Conservation (phyloP, 192 early-diverging fungal genomes). For the Coemansia sp. region DNA sequence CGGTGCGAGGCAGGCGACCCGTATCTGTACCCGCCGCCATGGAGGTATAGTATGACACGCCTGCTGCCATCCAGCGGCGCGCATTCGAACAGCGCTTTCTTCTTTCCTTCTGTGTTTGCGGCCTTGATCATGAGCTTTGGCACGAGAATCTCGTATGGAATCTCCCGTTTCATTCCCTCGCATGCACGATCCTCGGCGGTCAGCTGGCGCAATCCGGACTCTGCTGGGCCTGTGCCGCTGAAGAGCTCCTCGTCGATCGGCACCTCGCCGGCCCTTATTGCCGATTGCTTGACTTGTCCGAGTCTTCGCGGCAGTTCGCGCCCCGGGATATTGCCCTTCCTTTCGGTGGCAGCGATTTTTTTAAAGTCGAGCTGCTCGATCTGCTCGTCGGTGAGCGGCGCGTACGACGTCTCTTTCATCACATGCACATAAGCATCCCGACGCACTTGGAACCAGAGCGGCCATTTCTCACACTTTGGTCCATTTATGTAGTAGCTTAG, state of each 20-base stretch:
- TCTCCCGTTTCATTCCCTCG: constrained; percentile 1
- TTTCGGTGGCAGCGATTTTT: constrained; percentile 11
- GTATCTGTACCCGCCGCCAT: constrained; percentile 71
- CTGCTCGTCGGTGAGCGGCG: constrained; percentile 17
- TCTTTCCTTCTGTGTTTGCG: background rate
- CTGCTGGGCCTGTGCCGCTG: constrained; percentile 27
- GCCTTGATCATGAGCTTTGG: constrained; percentile 11
- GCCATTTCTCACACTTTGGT: constrained; percentile 40
- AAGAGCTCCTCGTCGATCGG: constrained; percentile 20
- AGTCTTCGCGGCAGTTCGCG: constrained; percentile 16
- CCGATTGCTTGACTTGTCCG: constrained; percentile 12
- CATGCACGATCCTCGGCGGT: constrained; percentile 13
- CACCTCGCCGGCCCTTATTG: constrained; percentile 20
- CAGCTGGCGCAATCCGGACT: constrained; percentile 19
- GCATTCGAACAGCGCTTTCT: constrained; percentile 17
- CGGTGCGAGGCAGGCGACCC: constrained; percentile 56
- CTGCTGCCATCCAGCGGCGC: constrained; percentile 29
- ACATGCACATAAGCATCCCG: constrained; percentile 28
- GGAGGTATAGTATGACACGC: constrained; percentile 69
- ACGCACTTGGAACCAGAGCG: constrained; percentile 41
- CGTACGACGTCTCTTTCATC: background rate
- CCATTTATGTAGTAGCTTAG: constrained; percentile 43
- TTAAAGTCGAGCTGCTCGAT: constrained; percentile 48
- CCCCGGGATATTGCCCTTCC: constrained; percentile 20
- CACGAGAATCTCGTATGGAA: constrained; percentile 30